These are phyloP conservation scores for Tulasnella sp. DNA, from an alignment of 768 basidiomycete species.

Conservation along the genomic window DNA sequence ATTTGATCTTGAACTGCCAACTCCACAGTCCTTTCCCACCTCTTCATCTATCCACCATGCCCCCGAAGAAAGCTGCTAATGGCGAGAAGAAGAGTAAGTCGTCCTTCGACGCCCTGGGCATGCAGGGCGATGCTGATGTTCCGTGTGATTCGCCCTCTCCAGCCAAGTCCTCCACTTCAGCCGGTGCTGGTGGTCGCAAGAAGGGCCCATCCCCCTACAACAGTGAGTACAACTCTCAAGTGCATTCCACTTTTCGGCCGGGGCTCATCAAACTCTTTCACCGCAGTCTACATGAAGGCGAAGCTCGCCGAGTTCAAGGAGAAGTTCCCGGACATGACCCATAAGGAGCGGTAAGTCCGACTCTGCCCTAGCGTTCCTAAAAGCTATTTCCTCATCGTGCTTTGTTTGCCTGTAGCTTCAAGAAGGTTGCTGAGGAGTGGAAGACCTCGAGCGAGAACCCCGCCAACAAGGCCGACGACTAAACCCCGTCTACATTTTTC, in stretches of 20 bases:
- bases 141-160: conserved; percentile 17
- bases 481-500: not conserved
- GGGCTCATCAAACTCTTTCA: not conserved
- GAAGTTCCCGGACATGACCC: conserved; percentile 37
- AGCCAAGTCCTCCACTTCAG: conserved; percentile 33
- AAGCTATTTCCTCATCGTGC: not conserved
- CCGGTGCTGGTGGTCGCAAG: conserved; percentile 30
- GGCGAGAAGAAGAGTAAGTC: conserved; percentile 36
- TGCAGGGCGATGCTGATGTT: not conserved
- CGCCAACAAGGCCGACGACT: conserved; percentile 18
- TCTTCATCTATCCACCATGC: conserved; percentile 17
- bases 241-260: not conserved
- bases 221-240: not conserved
- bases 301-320: conserved; percentile 38
- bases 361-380: not conserved
- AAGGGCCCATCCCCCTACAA: conserved; percentile 36
- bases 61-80: conserved; percentile 33
- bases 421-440: conserved; percentile 35
- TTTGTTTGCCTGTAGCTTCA: conserved; percentile 26
- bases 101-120: not conserved
- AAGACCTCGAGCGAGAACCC: conserved; percentile 26
- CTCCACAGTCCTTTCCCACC: conserved; percentile 7
- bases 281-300: conserved; percentile 37
- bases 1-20: not conserved
- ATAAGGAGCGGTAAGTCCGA: conserved; percentile 36